Conservation (phyloP, 139 green algal species). For the Spirogloea muscicola region DNA sequence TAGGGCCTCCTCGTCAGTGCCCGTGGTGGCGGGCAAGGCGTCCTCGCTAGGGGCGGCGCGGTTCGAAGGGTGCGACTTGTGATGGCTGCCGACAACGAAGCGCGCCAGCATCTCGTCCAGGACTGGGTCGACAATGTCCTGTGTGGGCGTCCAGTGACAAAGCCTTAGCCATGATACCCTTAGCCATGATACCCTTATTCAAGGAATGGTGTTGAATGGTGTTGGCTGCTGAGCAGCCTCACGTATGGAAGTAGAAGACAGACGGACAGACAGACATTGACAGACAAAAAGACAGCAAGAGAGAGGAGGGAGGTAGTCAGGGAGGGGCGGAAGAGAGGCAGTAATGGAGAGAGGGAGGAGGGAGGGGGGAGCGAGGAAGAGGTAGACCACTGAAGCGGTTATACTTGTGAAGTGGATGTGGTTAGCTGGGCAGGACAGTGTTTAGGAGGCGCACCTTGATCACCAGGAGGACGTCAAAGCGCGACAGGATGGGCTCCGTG, state of each 20-base stretch:
- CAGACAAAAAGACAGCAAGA: slow-evolving; percentile 3
- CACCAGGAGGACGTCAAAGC: slow-evolving; percentile 93
- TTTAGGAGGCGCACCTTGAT: slow-evolving; percentile 69
- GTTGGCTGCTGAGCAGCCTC: too few species aligned
- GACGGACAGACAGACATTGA: not conserved
- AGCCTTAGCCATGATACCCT: too few species aligned
- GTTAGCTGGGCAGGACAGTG: too few species aligned
- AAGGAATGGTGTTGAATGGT: too few species aligned
- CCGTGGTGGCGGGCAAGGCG: not conserved
- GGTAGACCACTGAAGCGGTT: not conserved
- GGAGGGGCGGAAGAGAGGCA: not conserved
- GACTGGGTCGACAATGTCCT: slow-evolving; percentile 89
- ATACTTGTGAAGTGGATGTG: too few species aligned
- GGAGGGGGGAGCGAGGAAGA: not conserved
- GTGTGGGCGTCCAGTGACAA: not conserved
- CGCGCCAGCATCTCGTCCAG: slow-evolving; percentile 81
- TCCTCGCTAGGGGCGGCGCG: not conserved
- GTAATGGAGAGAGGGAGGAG: not conserved
- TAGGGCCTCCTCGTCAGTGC: slow-evolving; percentile 57
- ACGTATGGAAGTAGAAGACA: too few species aligned
- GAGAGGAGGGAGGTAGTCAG: not conserved
- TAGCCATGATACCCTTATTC: too few species aligned
- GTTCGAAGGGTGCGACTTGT: slow-evolving; percentile 62
- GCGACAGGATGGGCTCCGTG: slow-evolving; percentile 93
- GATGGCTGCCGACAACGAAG: slow-evolving; percentile 90